These are phyloP conservation scores for Pythium diclinum DNA, from an alignment of 352 stramenopile species.

Conservation along the genomic window DNA sequence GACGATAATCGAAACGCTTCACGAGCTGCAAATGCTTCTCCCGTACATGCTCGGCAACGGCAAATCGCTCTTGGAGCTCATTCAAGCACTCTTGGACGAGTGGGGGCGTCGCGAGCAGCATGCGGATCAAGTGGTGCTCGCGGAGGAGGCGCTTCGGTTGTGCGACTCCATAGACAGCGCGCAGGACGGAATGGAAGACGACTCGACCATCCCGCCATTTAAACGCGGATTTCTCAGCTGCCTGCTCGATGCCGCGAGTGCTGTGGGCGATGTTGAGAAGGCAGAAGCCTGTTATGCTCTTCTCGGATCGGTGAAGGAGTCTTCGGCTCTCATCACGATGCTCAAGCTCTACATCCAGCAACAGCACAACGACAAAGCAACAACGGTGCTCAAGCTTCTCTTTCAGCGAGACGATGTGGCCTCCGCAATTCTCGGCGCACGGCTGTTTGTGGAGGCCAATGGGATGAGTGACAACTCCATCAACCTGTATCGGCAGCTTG, in stretches of 20 bases:
- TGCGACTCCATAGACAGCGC: constrained; percentile 47
- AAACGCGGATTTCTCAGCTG: constrained; percentile 48
- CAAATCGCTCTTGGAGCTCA: constrained; percentile 41
- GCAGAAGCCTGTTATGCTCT: constrained; percentile 58
- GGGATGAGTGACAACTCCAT: constrained; percentile 49
- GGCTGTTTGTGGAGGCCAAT: constrained; percentile 42
- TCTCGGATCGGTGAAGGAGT: constrained; percentile 9
- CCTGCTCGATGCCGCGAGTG: constrained; percentile 47
- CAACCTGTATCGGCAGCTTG: constrained; percentile 56
- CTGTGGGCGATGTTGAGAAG: constrained; percentile 45
- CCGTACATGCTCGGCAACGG: constrained; percentile 56
- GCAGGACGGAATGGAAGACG: constrained; percentile 28
- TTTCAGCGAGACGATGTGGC: constrained; percentile 55
- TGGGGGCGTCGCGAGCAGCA: constrained; percentile 37
- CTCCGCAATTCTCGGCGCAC: constrained; percentile 41
- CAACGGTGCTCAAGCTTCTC: constrained; percentile 35
- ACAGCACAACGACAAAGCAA: constrained; percentile 50
- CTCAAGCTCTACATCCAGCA: constrained; percentile 51
- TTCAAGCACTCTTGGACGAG: constrained; percentile 48
- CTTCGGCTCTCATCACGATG: constrained; percentile 46
- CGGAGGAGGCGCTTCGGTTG: constrained; percentile 56
- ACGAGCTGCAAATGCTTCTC: constrained; percentile 71
- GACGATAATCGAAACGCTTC: constrained; percentile 45
- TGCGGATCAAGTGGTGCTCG: constrained; percentile 41
- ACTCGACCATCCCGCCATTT: constrained; percentile 27